These are phyloP conservation scores for Hypsizygus marmoreus DNA, from an alignment of 768 basidiomycete species.

Conservation along the genomic window DNA sequence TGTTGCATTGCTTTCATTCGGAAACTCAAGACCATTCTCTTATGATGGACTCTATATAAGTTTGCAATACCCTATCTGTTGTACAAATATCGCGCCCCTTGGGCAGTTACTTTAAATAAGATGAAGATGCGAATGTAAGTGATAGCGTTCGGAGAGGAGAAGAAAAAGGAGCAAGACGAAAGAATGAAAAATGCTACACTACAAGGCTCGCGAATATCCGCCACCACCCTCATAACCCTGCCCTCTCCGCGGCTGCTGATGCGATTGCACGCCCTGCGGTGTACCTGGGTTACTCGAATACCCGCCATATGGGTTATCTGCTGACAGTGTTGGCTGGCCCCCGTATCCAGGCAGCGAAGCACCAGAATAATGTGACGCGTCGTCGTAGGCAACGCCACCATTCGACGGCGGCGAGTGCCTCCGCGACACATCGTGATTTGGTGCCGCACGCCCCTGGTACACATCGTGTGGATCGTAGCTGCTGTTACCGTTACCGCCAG, in stretches of 20 bases:
- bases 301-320: constrained; percentile 21
- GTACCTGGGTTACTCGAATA: constrained; percentile 18
- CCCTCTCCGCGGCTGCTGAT: constrained; percentile 23
- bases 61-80: constrained; percentile 18
- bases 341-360: constrained; percentile 7
- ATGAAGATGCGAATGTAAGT: constrained; percentile 3
- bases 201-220: constrained; percentile 31
- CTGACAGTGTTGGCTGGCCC: background rate
- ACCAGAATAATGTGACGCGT: constrained; percentile 18
- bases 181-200: constrained; percentile 21
- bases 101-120: constrained; percentile 4
- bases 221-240: constrained; percentile 31
- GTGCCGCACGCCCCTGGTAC: constrained; percentile 52
- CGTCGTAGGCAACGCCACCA: constrained; percentile 32
- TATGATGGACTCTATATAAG: constrained; percentile 8
- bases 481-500: constrained; percentile 22
- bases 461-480: constrained; percentile 54
- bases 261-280: constrained; percentile 14
- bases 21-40: background rate
- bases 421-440: constrained; percentile 27
- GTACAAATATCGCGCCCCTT: constrained; percentile 16
- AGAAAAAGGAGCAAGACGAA: constrained; percentile 17
- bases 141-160: background rate
- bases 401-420: constrained; percentile 20
- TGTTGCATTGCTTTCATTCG: background rate